phyloP scores from a whole-genome alignment of 768 basidiomycete genomes.

The Lactarius sanguifluus region DNA sequence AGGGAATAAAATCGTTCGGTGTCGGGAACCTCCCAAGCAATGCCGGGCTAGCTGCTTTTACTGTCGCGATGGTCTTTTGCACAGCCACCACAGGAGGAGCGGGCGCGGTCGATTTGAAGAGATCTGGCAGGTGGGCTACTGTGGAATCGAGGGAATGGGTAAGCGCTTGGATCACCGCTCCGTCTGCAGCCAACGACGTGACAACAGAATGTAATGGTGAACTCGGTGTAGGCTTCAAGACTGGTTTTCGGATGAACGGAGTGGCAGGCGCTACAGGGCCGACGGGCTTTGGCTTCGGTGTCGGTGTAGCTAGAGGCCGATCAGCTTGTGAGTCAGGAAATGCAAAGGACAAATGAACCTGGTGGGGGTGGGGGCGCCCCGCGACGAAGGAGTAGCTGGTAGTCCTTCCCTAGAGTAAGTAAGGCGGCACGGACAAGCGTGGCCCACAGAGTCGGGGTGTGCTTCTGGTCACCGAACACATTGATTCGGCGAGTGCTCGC shows the following conservation, averaged over 20 bases:
- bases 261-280: conserved; percentile 43
- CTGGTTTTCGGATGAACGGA: conserved; percentile 40
- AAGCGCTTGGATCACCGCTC: conserved; percentile 40
- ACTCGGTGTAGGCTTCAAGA: conserved; percentile 45
- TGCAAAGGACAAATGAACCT: not conserved
- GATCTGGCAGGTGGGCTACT: conserved; percentile 48
- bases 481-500: conserved; percentile 49
- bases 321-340: conserved; percentile 22
- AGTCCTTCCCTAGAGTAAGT: conserved; percentile 63
- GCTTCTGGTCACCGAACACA: conserved; percentile 69
- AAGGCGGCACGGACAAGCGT: conserved; percentile 58
- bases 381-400: conserved; percentile 61
- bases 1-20: conserved; percentile 34
- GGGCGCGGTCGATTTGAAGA: conserved; percentile 39
- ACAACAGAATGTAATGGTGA: conserved; percentile 57
- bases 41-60: conserved; percentile 25
- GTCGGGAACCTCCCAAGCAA: not conserved
- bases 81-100: conserved; percentile 25
- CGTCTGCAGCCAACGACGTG: conserved; percentile 60
- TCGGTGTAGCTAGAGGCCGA: conserved; percentile 32
- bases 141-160: conserved; percentile 51
- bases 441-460: conserved; percentile 62
- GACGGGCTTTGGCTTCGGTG: conserved; percentile 37
- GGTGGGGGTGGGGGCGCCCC: conserved; percentile 45
- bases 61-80: conserved; percentile 34